phyloP scores from a whole-genome alignment of 495 filamentous ascomycete species.

The Massariosphaeria phaeospora region DNA sequence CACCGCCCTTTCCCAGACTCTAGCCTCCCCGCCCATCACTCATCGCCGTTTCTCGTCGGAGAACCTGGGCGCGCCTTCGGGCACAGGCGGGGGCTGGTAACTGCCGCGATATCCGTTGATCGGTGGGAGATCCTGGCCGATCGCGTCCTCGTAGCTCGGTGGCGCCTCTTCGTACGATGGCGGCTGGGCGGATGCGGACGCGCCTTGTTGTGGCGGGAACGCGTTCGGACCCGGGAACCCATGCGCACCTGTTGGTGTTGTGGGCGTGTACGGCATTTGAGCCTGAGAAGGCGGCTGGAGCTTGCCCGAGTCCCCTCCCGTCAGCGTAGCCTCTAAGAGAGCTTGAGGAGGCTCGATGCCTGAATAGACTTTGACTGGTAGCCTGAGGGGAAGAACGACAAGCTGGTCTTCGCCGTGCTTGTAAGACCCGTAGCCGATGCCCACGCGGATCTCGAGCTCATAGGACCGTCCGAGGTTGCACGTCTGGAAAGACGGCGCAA shows the following conservation, averaged over 20 bases:
- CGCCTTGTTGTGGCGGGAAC: conserved; percentile 25
- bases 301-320: conserved; percentile 6
- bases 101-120: conserved; percentile 59
- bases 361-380: conserved; percentile 79
- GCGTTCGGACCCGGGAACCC: conserved; percentile 13
- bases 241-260: conserved; percentile 1
- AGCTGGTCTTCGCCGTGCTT: conserved; percentile 48
- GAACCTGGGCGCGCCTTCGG: conserved; percentile 32
- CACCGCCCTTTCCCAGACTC: not conserved
- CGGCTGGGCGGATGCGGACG: conserved; percentile 1
- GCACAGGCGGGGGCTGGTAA: conserved; percentile 54
- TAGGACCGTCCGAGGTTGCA: conserved; percentile 84
- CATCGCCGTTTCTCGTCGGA: conserved; percentile 30
- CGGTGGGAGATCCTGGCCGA: conserved; percentile 68
- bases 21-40: not conserved
- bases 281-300: conserved; percentile 17
- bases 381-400: conserved; percentile 67
- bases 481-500: conserved; percentile 79
- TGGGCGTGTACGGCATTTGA: conserved; percentile 29
- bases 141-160: conserved; percentile 62
- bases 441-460: conserved; percentile 74
- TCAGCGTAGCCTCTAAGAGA: conserved; percentile 63
- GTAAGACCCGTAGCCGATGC: conserved; percentile 56
- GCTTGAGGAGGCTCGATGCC: conserved; percentile 78
- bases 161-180: conserved; percentile 42